Base-by-base conservation (phyloP, 2,329 filamentous ascomycete species). In the Calycina marina region DNA sequence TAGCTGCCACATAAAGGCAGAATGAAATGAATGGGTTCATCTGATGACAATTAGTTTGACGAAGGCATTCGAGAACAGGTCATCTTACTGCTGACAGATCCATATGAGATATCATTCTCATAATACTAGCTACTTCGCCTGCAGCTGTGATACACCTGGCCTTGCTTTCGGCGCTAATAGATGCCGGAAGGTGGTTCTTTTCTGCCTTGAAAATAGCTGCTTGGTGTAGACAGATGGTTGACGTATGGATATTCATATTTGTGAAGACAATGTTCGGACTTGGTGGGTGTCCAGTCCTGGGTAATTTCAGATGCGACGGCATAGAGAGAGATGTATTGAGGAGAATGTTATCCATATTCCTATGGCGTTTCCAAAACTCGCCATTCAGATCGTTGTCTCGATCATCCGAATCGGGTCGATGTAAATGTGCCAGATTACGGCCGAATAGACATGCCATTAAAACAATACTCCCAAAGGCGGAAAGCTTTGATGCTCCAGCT, bases 121-220 rank as follows among this genome's bases (percentile, higher is more conserved):
- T 96, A 42, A 93, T 88, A 44, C 75, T 86, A 6, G 86, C 81
- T 50, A 94, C 92, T 52, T 94, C 86, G 36, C 86, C 85, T 16
- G 90, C 90, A 9, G 88, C 85, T 14, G 85, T 85, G 37, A 96
- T 84, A 48, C 90, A 96, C 39, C 90, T 72, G 10, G 90, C 72
- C 55, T 93, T 94, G 55, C 86, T 93, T 52, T 96, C 88, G 1
- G 80, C 74, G 41, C 81, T 77, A 28, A 94, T 77, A 12, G 78
- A 76, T 1, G 69, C 61, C 1, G 83, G 76, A 39, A 94, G 61
- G 32, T 74, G 71, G 55, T 93, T 79, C 57, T 85, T 90, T 48
- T 96, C 88, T 0, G 86, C 85, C 53, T 94, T 96, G 66, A 88
- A 94, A 13, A 98, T 96, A 15, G 90, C 90, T 2, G 88, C 90